phyloP scores from a whole-genome alignment of 768 basidiomycete species.

The Leccinum longicurvipes region DNA sequence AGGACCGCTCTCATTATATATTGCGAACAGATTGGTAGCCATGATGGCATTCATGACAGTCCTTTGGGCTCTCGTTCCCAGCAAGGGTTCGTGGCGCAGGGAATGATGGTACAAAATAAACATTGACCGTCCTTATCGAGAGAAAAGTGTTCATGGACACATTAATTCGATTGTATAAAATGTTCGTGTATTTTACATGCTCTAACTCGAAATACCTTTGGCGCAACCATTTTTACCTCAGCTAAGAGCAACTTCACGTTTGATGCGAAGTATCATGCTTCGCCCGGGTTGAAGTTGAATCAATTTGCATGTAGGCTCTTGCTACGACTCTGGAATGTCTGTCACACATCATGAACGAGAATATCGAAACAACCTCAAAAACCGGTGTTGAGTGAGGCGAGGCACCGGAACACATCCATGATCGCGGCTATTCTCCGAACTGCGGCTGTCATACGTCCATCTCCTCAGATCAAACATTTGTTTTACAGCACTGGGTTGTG shows the following conservation, averaged over 20 bases:
- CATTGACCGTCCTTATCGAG: no score
- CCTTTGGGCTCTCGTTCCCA: slow-evolving; percentile 42
- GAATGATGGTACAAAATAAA: slow-evolving; percentile 10
- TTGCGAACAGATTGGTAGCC: slow-evolving; percentile 33
- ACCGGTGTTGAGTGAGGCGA: neutral
- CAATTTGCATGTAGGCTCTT: neutral
- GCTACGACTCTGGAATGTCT: neutral
- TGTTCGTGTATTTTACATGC: neutral
- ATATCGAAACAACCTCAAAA: neutral
- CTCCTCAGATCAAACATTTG: no score
- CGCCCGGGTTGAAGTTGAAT: neutral
- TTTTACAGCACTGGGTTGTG: no score
- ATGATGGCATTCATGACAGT: slow-evolving; percentile 43
- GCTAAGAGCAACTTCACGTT: neutral
- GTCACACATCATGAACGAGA: neutral
- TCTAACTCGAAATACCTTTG: neutral
- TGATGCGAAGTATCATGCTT: neutral
- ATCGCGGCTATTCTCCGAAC: neutral
- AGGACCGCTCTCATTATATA: no score
- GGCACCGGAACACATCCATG: neutral
- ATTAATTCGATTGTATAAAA: neutral
- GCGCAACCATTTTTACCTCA: fast-evolving
- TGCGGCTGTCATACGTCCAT: neutral
- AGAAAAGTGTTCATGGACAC: neutral
- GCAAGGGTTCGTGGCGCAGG: slow-evolving; percentile 19